Percentiles rank a stretch among this genome's conserved stretches.
Conservation (phyloP, 345 rosid species). For the Dipteronia sinensis region DNA sequence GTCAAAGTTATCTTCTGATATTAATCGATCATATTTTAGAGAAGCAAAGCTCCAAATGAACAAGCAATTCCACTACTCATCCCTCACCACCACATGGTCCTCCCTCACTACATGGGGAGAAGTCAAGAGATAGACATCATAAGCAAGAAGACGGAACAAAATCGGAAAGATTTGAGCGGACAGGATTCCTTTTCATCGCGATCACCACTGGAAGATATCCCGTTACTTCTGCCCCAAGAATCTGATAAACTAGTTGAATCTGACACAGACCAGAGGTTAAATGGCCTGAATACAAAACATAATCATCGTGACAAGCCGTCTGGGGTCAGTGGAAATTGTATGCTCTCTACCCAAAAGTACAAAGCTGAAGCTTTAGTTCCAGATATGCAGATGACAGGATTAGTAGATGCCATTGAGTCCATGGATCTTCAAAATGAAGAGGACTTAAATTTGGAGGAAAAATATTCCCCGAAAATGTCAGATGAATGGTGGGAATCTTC, state of each 20-base stretch:
- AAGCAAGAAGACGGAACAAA: slow-evolving; percentile 37
- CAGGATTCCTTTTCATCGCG: slow-evolving; percentile 50
- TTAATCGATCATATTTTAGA: slow-evolving; percentile 38
- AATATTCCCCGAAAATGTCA: slow-evolving; percentile 27
- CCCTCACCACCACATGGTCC: slow-evolving; percentile 96
- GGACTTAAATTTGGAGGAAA: slow-evolving; percentile 16
- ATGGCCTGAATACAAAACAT: slow-evolving; percentile 4
- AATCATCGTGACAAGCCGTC: slow-evolving; percentile 18
- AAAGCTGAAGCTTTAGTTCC: slow-evolving; percentile 28
- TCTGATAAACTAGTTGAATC: slow-evolving; percentile 34
- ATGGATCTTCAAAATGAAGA: slow-evolving; percentile 30
- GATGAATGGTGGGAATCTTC: slow-evolving; percentile 47
- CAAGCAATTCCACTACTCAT: slow-evolving; percentile 81
- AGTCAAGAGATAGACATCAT: slow-evolving; percentile 59
- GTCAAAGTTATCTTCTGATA: slow-evolving; percentile 14
- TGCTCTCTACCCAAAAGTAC: slow-evolving; percentile 28
- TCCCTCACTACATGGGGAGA: slow-evolving; percentile 90
- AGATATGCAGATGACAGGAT: slow-evolving; percentile 27
- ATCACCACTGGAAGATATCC: slow-evolving; percentile 70
- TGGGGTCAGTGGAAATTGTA: slow-evolving; percentile 8
- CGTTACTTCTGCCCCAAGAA: slow-evolving; percentile 90
- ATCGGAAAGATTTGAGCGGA: slow-evolving; percentile 35
- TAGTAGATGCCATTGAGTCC: slow-evolving; percentile 26
- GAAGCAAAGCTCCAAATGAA: slow-evolving; percentile 88
- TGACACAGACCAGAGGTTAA: slow-evolving; percentile 24